phyloP scores from a whole-genome alignment of 371 early-diverging fungal species.

The Mucor circinelloides region DNA sequence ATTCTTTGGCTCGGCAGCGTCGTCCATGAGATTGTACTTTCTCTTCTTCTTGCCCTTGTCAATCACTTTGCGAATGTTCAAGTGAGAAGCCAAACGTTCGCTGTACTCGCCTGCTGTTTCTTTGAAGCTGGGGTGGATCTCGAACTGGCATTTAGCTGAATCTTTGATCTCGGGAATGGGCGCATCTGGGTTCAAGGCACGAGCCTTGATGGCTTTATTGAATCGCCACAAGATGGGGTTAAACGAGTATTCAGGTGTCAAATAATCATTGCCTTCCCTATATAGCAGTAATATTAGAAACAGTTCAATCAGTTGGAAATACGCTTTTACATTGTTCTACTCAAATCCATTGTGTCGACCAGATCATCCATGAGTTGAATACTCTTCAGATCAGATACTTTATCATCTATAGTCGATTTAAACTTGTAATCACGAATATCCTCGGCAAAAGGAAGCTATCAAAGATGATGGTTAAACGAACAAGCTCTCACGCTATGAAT shows the following conservation, averaged over 20 bases:
- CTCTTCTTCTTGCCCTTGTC: not conserved
- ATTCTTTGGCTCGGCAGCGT: not conserved
- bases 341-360: constrained; percentile 15
- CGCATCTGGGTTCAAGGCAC: constrained; percentile 56
- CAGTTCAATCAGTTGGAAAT: not conserved
- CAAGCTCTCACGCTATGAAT: too few relatives aligned
- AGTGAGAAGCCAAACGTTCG: constrained; percentile 1
- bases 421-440: constrained; percentile 51
- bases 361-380: constrained; percentile 9
- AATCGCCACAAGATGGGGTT: constrained; percentile 66
- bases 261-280: constrained; percentile 27
- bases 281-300: not conserved
- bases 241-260: constrained; percentile 49
- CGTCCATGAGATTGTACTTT: not conserved
- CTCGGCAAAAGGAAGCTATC: constrained; percentile 71
- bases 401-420: not conserved
- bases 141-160: not conserved
- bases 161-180: constrained; percentile 56
- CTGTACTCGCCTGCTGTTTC: constrained; percentile 37
- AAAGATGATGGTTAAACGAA: too few relatives aligned
- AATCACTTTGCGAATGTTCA: not conserved
- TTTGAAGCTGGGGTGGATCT: constrained; percentile 2
- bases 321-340: constrained; percentile 6
- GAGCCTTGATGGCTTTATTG: constrained; percentile 55
- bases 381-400: not conserved